Evolutionary conservation across 2,329 filamentous ascomycete species (phyloP), one percentile per base, ranked within the genome.

Genomic region (Tympanopsis confertula): DNA sequence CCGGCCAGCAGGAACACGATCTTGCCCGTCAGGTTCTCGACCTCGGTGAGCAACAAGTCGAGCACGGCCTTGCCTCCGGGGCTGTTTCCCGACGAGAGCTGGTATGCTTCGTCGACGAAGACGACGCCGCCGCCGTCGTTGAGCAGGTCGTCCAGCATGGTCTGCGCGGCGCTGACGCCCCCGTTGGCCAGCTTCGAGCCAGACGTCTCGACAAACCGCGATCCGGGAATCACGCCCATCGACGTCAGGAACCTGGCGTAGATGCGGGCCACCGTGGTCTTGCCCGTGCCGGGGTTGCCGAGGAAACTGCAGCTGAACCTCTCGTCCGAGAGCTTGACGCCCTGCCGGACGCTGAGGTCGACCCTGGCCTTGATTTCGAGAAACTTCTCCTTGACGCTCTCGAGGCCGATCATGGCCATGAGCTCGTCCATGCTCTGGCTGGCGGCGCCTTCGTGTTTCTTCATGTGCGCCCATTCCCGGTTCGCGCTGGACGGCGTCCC

Each of bases 91-190:
- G 71, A 73, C 0, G 74, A 67, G 0, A 89, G 62, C 44, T 88
- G 82, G 47, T 89, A 87, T 0, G 83, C 82, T 52, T 89, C 83
- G 42, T 89, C 84, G 17, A 89, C 79, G 49, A 89, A 88, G 2
- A 86, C 48, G 0, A 78, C 78, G 0, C 84, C 84, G 0, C 82
- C 83, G 0, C 72, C 76, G 1, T 55, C 45, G 19, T 75, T 61
- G 3, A 74, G 52, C 1, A 88, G 63, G 0, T 61, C 46, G 2
- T 79, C 63, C 4, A 84, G 57, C 0, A 77, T 54, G 12, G 66
- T 65, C 47, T 82, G 66, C 43, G 68, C 74, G 0, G 66, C 73
- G 0, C 58, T 39, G 0, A 85, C 69, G 0, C 81, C 82, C 0
- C 68, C 63, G 35, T 72, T 73, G 0, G 81, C 74, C 0, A 89